Conservation (phyloP, 1,284 basidiomycete genomes). For the Earliella scabrosa region DNA sequence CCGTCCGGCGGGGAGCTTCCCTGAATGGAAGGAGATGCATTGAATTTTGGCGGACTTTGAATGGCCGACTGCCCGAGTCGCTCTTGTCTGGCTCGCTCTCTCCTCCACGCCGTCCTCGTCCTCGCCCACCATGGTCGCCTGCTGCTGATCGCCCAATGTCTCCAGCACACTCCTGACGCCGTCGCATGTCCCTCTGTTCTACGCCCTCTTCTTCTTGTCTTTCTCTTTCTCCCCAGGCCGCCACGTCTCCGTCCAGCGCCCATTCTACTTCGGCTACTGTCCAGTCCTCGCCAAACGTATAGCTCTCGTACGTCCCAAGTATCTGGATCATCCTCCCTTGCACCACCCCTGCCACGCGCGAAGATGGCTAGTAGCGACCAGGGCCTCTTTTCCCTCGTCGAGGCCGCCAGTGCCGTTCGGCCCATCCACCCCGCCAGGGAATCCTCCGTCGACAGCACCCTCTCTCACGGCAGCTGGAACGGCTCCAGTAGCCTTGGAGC, state of each 20-base stretch:
- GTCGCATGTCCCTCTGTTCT: conserved; percentile 16
- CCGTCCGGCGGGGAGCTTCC: conserved; percentile 13
- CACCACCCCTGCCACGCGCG: neutral
- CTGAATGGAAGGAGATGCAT: conserved; percentile 15
- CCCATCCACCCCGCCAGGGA: conserved; percentile 47
- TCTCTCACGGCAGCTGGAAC: conserved; percentile 36
- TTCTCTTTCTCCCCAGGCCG: neutral
- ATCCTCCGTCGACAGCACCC: conserved; percentile 27
- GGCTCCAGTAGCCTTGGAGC: conserved; percentile 35
- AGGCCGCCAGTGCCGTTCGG: conserved; percentile 54
- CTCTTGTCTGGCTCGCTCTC: conserved; percentile 12
- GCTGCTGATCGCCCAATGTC: conserved; percentile 22
- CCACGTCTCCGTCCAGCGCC: conserved; percentile 13
- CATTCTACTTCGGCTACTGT: conserved; percentile 11
- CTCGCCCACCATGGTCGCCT: conserved; percentile 23
- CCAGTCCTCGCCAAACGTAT: conserved; percentile 13
- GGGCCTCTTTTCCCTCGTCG: conserved; percentile 69
- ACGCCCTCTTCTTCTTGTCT: conserved; percentile 6
- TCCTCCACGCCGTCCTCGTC: conserved; percentile 14
- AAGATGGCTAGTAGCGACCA: conserved; percentile 28
- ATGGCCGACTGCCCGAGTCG: conserved; percentile 11
- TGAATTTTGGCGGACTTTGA: conserved; percentile 31
- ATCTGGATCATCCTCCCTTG: neutral
- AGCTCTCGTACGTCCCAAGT: conserved; percentile 11
- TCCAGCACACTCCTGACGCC: conserved; percentile 3